A percentile compares a stretch with the other conserved stretches of the same genome.
Evolutionary conservation across 2,329 filamentous ascomycete species (phyloP).

Genomic region (Penicillium sp.): DNA sequence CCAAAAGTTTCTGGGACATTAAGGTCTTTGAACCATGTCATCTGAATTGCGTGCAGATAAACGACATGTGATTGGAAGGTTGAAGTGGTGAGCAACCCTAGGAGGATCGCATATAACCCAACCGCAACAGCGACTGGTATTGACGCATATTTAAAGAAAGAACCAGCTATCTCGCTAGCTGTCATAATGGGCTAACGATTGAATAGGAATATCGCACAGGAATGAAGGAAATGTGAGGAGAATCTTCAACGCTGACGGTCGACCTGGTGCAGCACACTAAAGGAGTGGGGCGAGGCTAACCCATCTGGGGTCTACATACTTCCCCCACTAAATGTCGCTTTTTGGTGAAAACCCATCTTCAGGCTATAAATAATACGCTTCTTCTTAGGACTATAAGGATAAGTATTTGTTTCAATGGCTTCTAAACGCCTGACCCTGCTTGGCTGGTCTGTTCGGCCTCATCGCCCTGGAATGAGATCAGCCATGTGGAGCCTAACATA

Average conservation of each 20-base stretch:
- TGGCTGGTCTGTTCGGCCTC: neutral
- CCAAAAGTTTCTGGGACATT: constrained; percentile 51
- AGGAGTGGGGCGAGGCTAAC: neutral
- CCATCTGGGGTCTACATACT: neutral
- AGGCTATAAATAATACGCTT: neutral
- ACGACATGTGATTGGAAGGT: constrained; percentile 57
- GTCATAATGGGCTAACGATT: neutral
- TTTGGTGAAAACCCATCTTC: neutral
- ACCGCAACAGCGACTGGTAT: constrained; percentile 18
- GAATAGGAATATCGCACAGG: neutral
- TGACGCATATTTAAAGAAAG: constrained; percentile 2
- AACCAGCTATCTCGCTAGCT: neutral
- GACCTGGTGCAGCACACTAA: neutral
- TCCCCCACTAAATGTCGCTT: neutral
- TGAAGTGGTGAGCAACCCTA: constrained; percentile 48
- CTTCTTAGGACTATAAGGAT: neutral
- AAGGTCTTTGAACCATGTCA: constrained; percentile 57
- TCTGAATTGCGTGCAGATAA: constrained; percentile 55
- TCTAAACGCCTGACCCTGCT: neutral
- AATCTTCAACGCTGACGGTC: neutral
- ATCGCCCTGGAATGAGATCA: neutral
- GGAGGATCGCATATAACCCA: constrained; percentile 46
- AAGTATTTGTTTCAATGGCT: neutral
- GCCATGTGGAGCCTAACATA: neutral
- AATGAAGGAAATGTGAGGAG: neutral